Conservation (phyloP, 148 eudicot genomes). For the Arctostaphylos glauca region DNA sequence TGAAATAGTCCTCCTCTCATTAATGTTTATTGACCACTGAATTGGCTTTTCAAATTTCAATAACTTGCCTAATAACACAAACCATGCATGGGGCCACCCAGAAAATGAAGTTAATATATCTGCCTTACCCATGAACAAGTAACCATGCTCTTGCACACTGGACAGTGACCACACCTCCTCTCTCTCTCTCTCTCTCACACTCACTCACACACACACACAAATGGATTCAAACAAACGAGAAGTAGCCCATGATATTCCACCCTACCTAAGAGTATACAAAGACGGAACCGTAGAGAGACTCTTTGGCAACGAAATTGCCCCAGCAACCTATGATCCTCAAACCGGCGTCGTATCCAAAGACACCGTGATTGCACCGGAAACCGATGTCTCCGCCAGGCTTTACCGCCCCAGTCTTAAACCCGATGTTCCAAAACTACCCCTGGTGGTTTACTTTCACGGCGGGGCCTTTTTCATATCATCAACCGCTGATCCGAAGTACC, state of each 20-base stretch:
- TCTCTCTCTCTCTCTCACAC: not conserved
- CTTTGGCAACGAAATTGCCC: conserved; percentile 31
- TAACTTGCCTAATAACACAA: no score
- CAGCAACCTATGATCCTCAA: conserved; percentile 32
- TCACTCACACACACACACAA: not conserved
- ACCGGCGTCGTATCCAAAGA: conserved; percentile 46
- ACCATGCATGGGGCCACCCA: no score
- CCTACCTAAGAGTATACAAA: conserved; percentile 41
- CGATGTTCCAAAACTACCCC: conserved; percentile 28
- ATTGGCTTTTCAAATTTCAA: no score
- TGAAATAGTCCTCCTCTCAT: no score
- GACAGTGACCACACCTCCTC: not conserved
- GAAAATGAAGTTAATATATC: no score
- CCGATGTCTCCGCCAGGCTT: conserved; percentile 39
- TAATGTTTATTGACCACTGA: no score
- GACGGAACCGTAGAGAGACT: conserved; percentile 48
- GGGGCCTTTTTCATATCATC: conserved; percentile 46
- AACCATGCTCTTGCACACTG: no score
- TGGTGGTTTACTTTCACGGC: conserved; percentile 50
- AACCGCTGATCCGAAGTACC: conserved; percentile 41
- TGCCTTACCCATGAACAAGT: no score
- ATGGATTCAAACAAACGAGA: conserved; percentile 16
- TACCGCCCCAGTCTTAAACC: conserved; percentile 27
- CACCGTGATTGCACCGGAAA: conserved; percentile 26
- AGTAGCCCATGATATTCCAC: conserved; percentile 36